phyloP scores from a whole-genome alignment of 768 basidiomycete species.

The Rhizopogon vesiculosus region DNA sequence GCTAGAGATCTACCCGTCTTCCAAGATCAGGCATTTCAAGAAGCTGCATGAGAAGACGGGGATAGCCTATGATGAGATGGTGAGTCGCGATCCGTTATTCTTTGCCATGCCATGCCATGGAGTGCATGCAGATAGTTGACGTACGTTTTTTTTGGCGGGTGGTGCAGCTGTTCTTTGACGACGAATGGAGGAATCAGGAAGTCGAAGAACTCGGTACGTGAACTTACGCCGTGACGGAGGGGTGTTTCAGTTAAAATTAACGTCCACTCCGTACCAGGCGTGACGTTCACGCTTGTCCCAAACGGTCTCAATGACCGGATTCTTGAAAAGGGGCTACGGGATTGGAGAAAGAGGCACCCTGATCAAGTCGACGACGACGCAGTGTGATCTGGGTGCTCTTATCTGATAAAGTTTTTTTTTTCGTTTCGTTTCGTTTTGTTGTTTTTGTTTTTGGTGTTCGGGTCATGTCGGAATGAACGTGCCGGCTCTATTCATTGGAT shows the following conservation, averaged over 20 bases:
- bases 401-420: background rate
- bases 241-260: background rate
- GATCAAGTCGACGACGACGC: constrained; percentile 3
- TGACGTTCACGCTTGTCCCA: constrained; percentile 74
- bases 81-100: constrained; percentile 19
- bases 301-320: constrained; percentile 54
- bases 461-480: background rate
- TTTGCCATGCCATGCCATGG: background rate
- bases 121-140: background rate
- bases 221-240: background rate
- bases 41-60: constrained; percentile 67
- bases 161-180: constrained; percentile 63
- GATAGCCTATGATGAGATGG: constrained; percentile 80
- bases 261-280: constrained; percentile 39
- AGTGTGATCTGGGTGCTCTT: background rate
- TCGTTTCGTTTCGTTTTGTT: no score
- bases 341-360: constrained; percentile 58
- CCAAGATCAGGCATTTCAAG: constrained; percentile 80
- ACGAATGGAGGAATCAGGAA: constrained; percentile 58
- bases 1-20: constrained; percentile 74
- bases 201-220: constrained; percentile 46
- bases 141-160: background rate
- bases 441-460: no score
- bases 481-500: background rate
- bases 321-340: constrained; percentile 65